Evolutionary conservation across 768 basidiomycete species (phyloP).

Genomic region (Lactifluus hygrophoroides): DNA sequence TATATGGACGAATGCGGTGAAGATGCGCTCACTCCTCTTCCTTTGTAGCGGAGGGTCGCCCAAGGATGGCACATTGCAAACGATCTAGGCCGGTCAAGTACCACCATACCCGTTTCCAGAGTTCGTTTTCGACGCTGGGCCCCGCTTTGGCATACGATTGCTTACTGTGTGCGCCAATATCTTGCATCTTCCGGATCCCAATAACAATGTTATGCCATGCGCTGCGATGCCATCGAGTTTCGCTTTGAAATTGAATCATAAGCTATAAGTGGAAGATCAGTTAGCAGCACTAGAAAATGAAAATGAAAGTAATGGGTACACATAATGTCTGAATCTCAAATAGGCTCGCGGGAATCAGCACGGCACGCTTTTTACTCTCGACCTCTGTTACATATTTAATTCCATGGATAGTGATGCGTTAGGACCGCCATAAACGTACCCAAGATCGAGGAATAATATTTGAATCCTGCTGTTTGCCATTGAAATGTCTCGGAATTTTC

Average conservation of each 20-base stretch:
- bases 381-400: slow-evolving; percentile 33
- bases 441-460: slow-evolving; percentile 49
- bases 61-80: slow-evolving; percentile 42
- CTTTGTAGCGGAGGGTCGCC: slow-evolving; percentile 45
- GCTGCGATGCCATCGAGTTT: slow-evolving; percentile 34
- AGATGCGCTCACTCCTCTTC: slow-evolving; percentile 54
- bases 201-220: slow-evolving; percentile 39
- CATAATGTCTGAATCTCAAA: slow-evolving; percentile 57
- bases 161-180: slow-evolving; percentile 41
- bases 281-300: slow-evolving; percentile 16
- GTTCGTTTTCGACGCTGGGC: slow-evolving; percentile 36
- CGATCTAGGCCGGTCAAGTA: slow-evolving; percentile 53
- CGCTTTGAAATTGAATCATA: slow-evolving; percentile 39
- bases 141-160: slow-evolving; percentile 26
- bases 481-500: slow-evolving; percentile 29
- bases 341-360: slow-evolving; percentile 47
- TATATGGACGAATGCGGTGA: slow-evolving; percentile 8
- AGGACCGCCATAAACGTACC: slow-evolving; percentile 30
- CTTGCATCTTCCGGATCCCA: slow-evolving; percentile 46
- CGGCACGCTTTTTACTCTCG: slow-evolving; percentile 40
- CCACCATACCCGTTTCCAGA: slow-evolving; percentile 48
- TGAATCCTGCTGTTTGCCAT: slow-evolving; percentile 52
- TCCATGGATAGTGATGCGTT: neutral
- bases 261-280: slow-evolving; percentile 29
- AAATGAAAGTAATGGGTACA: slow-evolving; percentile 27